A percentile compares a stretch with the other conserved stretches of the same genome.
Evolutionary conservation across 306 rosid genomes (phyloP).

Genomic region (Gillenia trifoliata): DNA sequence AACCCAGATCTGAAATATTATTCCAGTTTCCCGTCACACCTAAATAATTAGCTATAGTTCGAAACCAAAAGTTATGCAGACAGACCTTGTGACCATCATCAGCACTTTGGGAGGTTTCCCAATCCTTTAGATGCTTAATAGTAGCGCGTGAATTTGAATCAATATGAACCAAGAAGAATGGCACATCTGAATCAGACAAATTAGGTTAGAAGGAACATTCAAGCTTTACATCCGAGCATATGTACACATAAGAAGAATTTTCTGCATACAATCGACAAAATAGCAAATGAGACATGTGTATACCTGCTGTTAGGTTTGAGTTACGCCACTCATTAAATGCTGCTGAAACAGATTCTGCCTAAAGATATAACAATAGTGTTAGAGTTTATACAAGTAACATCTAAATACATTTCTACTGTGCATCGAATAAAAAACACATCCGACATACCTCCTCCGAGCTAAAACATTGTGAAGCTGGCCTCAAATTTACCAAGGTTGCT

Average conservation of each 20-base stretch:
- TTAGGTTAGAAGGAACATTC: slow-evolving; percentile 22
- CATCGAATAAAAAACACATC: slow-evolving; percentile 10
- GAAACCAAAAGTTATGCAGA: slow-evolving; percentile 17
- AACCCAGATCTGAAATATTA: slow-evolving; percentile 15
- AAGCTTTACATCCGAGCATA: background rate
- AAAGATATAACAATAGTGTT: slow-evolving; percentile 11
- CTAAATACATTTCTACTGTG: slow-evolving; percentile 11
- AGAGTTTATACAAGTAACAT: slow-evolving; percentile 2
- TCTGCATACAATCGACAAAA: background rate
- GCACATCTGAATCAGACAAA: slow-evolving; percentile 48
- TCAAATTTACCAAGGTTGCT: slow-evolving; percentile 61
- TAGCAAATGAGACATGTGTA: slow-evolving; percentile 7
- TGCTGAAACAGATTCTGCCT: slow-evolving; percentile 75
- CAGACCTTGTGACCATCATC: slow-evolving; percentile 58
- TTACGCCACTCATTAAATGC: slow-evolving; percentile 84
- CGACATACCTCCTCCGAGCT: slow-evolving; percentile 58
- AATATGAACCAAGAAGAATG: slow-evolving; percentile 66
- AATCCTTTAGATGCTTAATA: slow-evolving; percentile 67
- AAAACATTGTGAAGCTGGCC: slow-evolving; percentile 68
- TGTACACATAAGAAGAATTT: background rate
- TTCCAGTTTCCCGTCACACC: slow-evolving; percentile 12
- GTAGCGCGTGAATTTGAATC: slow-evolving; percentile 57
- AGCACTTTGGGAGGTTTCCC: slow-evolving; percentile 53
- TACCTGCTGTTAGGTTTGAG: slow-evolving; percentile 68
- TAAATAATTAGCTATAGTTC: background rate